Evolutionary conservation across 208 protist genomes (phyloP).

Genomic region (Trypanosoma brucei): DNA sequence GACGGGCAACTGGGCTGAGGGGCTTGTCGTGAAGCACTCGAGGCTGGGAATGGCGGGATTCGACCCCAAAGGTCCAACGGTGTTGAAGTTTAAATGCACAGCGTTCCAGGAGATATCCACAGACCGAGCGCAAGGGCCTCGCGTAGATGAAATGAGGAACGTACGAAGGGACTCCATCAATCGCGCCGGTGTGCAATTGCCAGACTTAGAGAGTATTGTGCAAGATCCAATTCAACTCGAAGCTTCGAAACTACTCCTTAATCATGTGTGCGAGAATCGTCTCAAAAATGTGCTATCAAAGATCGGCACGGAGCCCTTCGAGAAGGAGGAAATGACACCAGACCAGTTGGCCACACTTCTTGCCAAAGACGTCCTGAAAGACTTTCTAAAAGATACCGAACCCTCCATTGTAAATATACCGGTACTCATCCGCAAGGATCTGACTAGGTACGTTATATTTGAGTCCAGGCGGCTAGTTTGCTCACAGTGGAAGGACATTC

Average conservation of each 20-base stretch:
- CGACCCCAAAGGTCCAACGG: conserved; percentile 48
- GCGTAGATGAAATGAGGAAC: conserved; percentile 64
- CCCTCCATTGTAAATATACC: conserved; percentile 51
- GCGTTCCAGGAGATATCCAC: conserved; percentile 85
- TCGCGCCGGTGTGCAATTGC: conserved; percentile 61
- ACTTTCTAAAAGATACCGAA: conserved; percentile 79
- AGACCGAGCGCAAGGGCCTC: conserved; percentile 61
- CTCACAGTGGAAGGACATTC: conserved; percentile 49
- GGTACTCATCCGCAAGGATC: conserved; percentile 55
- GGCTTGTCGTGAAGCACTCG: conserved; percentile 73
- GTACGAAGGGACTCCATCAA: conserved; percentile 47
- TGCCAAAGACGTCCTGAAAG: conserved; percentile 73
- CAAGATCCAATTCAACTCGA: conserved; percentile 39
- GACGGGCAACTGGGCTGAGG: conserved; percentile 77
- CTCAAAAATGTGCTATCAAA: conserved; percentile 81
- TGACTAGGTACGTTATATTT: conserved; percentile 60
- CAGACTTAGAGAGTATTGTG: conserved; percentile 60
- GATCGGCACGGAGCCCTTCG: conserved; percentile 75
- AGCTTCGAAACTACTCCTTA: conserved; percentile 38
- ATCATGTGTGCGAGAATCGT: conserved; percentile 79
- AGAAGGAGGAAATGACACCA: conserved; percentile 49
- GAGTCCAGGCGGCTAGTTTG: conserved; percentile 57
- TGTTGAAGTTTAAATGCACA: conserved; percentile 85
- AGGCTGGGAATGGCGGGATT: conserved; percentile 57
- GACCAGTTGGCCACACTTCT: conserved; percentile 64